Evolutionary conservation across 2,329 filamentous ascomycete genomes (phyloP).

Genomic region (Fusarium transvaalense): DNA sequence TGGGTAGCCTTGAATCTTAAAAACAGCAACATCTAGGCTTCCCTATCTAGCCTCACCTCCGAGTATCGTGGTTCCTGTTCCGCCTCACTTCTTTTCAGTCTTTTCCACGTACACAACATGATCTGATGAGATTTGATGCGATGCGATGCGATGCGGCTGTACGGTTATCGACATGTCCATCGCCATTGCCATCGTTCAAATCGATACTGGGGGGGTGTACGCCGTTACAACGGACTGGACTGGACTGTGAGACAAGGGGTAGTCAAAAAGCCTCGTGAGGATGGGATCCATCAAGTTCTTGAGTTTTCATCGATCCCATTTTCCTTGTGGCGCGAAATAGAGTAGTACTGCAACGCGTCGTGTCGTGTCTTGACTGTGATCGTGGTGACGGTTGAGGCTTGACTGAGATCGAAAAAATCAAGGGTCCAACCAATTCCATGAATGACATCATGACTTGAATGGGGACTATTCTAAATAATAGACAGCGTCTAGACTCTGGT

Average conservation of each 20-base stretch:
- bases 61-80: constrained; percentile 3
- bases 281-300: background rate
- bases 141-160: constrained; percentile 26
- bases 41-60: constrained; percentile 21
- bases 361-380: constrained; percentile 8
- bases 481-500: background rate
- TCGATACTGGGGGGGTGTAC: constrained; percentile 16
- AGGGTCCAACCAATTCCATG: constrained; percentile 30
- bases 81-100: constrained; percentile 21
- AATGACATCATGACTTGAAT: constrained; percentile 35
- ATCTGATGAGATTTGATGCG: constrained; percentile 39
- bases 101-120: constrained; percentile 4
- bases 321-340: background rate
- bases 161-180: constrained; percentile 35
- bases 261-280: background rate
- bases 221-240: constrained; percentile 6
- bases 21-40: constrained; percentile 8
- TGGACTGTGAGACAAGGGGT: constrained; percentile 17
- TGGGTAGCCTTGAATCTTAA: constrained; percentile 9
- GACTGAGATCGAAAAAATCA: constrained; percentile 17
- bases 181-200: constrained; percentile 10
- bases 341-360: background rate
- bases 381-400: constrained; percentile 11
- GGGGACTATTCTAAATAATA: background rate
- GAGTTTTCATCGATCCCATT: background rate